These are phyloP conservation scores for Tanacetum coccineum DNA, from an alignment of 129 eudicot species.

Conservation along the genomic window DNA sequence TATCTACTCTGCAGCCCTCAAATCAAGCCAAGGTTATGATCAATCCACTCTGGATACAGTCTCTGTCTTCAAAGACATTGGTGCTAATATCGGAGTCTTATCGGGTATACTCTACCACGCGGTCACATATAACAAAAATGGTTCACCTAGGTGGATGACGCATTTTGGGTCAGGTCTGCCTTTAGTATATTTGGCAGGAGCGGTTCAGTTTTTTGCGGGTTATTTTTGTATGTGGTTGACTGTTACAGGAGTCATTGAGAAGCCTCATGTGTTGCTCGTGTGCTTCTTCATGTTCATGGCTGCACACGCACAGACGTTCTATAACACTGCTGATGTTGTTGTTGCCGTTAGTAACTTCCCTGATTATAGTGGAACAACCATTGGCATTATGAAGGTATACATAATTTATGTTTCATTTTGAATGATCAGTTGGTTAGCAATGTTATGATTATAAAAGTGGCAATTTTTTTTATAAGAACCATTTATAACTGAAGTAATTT, in stretches of 20 bases:
- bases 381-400: slow-evolving; percentile 91
- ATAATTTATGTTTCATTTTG: neutral
- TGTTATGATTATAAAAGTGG: neutral
- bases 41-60: slow-evolving; percentile 87
- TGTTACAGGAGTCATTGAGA: slow-evolving; percentile 44
- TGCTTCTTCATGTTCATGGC: slow-evolving; percentile 79
- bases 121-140: slow-evolving; percentile 17
- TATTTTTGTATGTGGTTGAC: slow-evolving; percentile 78
- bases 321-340: slow-evolving; percentile 77
- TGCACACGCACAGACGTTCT: slow-evolving; percentile 89
- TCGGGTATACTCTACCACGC: slow-evolving; percentile 79
- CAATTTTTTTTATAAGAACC: too few relatives aligned
- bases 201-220: slow-evolving; percentile 65
- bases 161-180: slow-evolving; percentile 41
- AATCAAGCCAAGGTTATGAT: slow-evolving; percentile 64
- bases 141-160: neutral
- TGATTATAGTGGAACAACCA: slow-evolving; percentile 62
- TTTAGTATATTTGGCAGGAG: slow-evolving; percentile 69
- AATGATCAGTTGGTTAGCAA: neutral
- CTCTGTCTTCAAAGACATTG: slow-evolving; percentile 96
- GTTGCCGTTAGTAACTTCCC: slow-evolving; percentile 75
- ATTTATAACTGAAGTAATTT: neutral
- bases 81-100: slow-evolving; percentile 77
- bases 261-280: slow-evolving; percentile 52
- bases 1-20: slow-evolving; percentile 80